phyloP scores from a whole-genome alignment of 164 flowering plant genomes.

The Vitis vinifera region ASM3070453v1 NC_081815.1:1654001-1654500 shows the following conservation, averaged over 20 bases:
- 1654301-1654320: too few species aligned
- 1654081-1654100: not conserved
- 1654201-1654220: not conserved
- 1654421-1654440: too few species aligned
- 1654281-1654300: not conserved
- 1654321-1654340: too few species aligned
- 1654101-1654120: not conserved
- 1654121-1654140: not conserved
- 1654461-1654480: too few species aligned
- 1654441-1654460: too few species aligned
- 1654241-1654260: not conserved
- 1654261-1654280: not conserved
- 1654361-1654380: too few species aligned
- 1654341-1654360: too few species aligned
- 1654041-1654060: not conserved
- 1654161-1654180: constrained; percentile 4
- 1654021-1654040: not conserved
- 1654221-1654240: constrained; percentile 2
- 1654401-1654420: too few species aligned
- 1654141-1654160: not conserved
- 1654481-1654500: too few species aligned
- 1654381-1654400: too few species aligned
- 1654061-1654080: not conserved
- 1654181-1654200: not conserved
- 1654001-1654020: not conserved